phyloP scores from a whole-genome alignment of 176 grass and related monocot genomes.

The Guadua angustifolia region DNA sequence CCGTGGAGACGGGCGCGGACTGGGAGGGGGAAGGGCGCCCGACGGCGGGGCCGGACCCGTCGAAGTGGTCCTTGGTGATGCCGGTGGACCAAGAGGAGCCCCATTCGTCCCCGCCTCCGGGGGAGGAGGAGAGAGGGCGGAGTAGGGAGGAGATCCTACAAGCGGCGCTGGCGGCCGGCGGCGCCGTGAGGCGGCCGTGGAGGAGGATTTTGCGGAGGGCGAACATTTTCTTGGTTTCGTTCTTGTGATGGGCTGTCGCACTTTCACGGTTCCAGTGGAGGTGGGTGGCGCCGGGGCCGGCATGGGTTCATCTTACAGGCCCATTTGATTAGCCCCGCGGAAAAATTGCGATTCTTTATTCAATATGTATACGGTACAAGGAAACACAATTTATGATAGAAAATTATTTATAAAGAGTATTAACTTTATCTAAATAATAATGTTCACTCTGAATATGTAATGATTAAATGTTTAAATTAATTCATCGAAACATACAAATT shows the following conservation, averaged over 20 bases:
- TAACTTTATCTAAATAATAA: too few species aligned
- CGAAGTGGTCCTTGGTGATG: constrained; percentile 90
- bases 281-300: neutral
- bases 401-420: too few species aligned
- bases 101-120: constrained; percentile 63
- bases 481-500: too few species aligned
- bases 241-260: constrained; percentile 36
- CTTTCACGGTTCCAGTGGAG: constrained; percentile 44
- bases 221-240: constrained; percentile 50
- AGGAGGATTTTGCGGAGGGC: constrained; percentile 70
- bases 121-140: constrained; percentile 39
- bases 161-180: constrained; percentile 36
- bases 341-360: too few species aligned
- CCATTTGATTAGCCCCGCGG: too few species aligned
- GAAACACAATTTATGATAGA: too few species aligned
- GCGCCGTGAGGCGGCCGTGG: constrained; percentile 54
- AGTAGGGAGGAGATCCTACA: constrained; percentile 53
- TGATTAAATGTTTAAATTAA: too few species aligned
- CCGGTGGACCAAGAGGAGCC: constrained; percentile 84
- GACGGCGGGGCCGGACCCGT: constrained; percentile 54
- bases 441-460: too few species aligned
- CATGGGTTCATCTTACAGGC: neutral
- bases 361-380: too few species aligned
- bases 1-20: constrained; percentile 33
- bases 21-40: constrained; percentile 33